A percentile compares a stretch with the other conserved stretches of the same genome.
Conservation (phyloP, 352 stramenopile genomes). For the Phytophthora multivora region DNA sequence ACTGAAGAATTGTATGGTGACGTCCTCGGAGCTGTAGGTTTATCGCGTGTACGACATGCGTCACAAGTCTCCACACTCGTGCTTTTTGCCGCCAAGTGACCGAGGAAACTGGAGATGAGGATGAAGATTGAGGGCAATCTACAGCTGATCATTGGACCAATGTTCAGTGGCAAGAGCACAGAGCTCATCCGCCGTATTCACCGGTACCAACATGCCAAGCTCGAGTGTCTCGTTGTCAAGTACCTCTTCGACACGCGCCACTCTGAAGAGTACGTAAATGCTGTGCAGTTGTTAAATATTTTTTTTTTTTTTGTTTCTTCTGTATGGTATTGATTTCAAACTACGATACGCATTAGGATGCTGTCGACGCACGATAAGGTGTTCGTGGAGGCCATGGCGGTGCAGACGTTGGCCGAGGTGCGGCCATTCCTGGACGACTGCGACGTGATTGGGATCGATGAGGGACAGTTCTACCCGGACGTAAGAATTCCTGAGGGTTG, state of each 20-base stretch:
- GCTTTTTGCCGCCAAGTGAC: conserved; percentile 3
- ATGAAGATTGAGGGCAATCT: conserved; percentile 57
- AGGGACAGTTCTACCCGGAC: conserved; percentile 88
- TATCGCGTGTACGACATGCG: not conserved
- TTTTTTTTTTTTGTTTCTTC: too few species aligned
- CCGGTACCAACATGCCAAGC: conserved; percentile 79
- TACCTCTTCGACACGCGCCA: conserved; percentile 83
- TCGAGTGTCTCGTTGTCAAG: conserved; percentile 83
- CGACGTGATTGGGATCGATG: conserved; percentile 88
- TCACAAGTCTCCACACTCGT: not conserved
- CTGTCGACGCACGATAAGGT: conserved; percentile 82
- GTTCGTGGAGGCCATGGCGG: conserved; percentile 67
- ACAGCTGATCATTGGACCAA: conserved; percentile 86
- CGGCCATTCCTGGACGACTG: conserved; percentile 61
- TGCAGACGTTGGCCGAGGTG: conserved; percentile 62
- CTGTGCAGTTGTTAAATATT: not conserved
- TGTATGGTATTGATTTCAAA: too few species aligned
- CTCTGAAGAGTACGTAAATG: conserved; percentile 58
- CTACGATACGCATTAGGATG: conserved; percentile 36
- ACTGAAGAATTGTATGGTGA: not conserved
- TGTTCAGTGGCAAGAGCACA: conserved; percentile 90
- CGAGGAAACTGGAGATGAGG: conserved; percentile 27
- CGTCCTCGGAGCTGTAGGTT: conserved; percentile 8
- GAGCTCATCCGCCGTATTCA: conserved; percentile 86
- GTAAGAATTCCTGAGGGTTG: conserved; percentile 27